Percentiles rank a stretch among this genome's conserved stretches.
phyloP scores from a whole-genome alignment of 495 filamentous ascomycete species.

The Trichoderma erinaceum region DNA sequence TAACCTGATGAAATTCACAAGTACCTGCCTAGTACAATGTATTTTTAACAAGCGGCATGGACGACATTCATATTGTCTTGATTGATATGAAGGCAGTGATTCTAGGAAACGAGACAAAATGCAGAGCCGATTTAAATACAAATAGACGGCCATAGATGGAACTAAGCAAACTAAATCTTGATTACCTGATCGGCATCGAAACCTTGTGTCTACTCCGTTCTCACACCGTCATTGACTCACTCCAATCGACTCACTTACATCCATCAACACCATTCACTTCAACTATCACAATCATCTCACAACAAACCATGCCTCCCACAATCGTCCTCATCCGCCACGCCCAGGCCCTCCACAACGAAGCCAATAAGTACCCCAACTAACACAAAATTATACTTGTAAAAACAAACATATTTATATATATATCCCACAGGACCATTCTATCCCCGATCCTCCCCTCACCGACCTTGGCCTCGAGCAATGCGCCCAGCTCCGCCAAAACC shows the following conservation, averaged over 20 bases:
- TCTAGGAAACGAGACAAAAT: too few relatives aligned
- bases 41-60: too few relatives aligned
- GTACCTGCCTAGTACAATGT: too few relatives aligned
- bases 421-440: slow-evolving; percentile 39
- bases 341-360: slow-evolving; percentile 50
- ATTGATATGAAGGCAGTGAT: too few relatives aligned
- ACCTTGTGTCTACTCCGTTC: neutral
- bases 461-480: slow-evolving; percentile 51
- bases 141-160: too few relatives aligned
- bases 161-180: too few relatives aligned
- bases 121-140: too few relatives aligned
- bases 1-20: too few relatives aligned
- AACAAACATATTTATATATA: neutral
- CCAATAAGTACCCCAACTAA: slow-evolving; percentile 30
- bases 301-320: slow-evolving; percentile 45
- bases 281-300: neutral
- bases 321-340: slow-evolving; percentile 56
- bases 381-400: neutral
- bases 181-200: neutral
- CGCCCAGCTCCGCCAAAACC: slow-evolving; percentile 35
- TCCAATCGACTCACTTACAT: neutral
- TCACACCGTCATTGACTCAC: neutral
- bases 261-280: neutral
- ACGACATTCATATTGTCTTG: too few relatives aligned
- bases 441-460: slow-evolving; percentile 52